Percentiles rank a stretch among this genome's conserved stretches.
These are phyloP conservation scores for Clonostachys rosea DNA, from an alignment of 2,329 filamentous ascomycete species.

Conservation along the genomic window DNA sequence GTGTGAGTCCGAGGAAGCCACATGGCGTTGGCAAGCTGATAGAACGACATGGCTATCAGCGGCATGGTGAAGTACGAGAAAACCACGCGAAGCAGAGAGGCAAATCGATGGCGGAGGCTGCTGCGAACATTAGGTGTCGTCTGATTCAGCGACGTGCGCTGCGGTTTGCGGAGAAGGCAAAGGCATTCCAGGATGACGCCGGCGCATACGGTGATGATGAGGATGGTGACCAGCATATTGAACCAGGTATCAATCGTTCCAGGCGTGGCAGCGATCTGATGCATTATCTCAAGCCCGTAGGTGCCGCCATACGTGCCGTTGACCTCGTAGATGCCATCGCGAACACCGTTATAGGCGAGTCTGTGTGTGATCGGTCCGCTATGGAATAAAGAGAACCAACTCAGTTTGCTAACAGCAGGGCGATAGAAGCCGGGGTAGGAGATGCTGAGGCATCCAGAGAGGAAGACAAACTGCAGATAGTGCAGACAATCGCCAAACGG, in stretches of 20 bases:
- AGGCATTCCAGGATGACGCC: conserved; percentile 21
- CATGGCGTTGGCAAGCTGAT: conserved; percentile 48
- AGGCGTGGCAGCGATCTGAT: conserved; percentile 63
- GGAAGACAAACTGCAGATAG: conserved; percentile 71
- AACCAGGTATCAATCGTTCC: conserved; percentile 60
- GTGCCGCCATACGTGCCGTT: conserved; percentile 57
- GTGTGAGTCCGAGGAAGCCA: conserved; percentile 14
- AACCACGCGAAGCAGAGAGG: conserved; percentile 53
- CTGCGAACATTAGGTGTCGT: conserved; percentile 32
- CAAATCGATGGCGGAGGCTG: not conserved
- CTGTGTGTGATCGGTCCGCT: conserved; percentile 15
- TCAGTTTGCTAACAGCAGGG: conserved; percentile 60
- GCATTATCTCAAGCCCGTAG: conserved; percentile 59
- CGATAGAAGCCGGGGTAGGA: conserved; percentile 72
- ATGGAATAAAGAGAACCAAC: conserved; percentile 62
- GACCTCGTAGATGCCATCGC: conserved; percentile 58
- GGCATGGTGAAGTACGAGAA: conserved; percentile 76
- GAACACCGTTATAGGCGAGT: conserved; percentile 15
- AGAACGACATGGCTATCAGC: conserved; percentile 66
- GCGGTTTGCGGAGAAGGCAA: conserved; percentile 48
- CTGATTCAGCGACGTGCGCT: conserved; percentile 32
- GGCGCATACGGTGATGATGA: conserved; percentile 34
- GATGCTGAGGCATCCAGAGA: conserved; percentile 65
- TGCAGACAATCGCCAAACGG: conserved; percentile 54
- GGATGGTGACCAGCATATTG: conserved; percentile 59